A percentile compares a stretch with the other conserved stretches of the same genome.
Evolutionary conservation across 768 basidiomycete genomes (phyloP).

Genomic region (Sarcomyxa edulis): DNA sequence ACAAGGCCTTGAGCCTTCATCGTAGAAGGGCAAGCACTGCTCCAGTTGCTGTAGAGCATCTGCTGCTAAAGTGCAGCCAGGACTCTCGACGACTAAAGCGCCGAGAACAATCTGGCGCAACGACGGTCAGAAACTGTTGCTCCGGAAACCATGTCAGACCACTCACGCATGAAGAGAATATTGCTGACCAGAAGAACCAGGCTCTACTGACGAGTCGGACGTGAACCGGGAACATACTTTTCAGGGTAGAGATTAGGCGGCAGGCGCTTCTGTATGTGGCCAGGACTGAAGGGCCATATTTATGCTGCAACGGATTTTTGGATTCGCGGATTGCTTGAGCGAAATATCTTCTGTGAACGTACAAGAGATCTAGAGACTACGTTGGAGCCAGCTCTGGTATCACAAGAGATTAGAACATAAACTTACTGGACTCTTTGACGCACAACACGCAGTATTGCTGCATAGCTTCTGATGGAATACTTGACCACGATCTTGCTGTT

Average conservation of each 20-base stretch:
- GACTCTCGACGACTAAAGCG: conserved; percentile 39
- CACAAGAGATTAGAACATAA: neutral
- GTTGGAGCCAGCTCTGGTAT: neutral
- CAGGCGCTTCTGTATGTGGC: conserved; percentile 39
- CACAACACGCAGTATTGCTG: conserved; percentile 39
- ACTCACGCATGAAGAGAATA: conserved; percentile 46
- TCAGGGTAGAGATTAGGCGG: conserved; percentile 33
- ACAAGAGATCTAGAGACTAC: conserved; percentile 30
- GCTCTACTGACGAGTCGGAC: conserved; percentile 23
- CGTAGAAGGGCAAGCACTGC: conserved; percentile 31
- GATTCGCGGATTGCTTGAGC: conserved; percentile 38
- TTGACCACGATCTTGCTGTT: conserved; percentile 31
- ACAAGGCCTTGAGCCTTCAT: conserved; percentile 33
- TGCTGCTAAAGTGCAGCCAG: conserved; percentile 34
- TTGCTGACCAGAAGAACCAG: conserved; percentile 50
- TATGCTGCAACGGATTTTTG: conserved; percentile 37
- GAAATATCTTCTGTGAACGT: conserved; percentile 45
- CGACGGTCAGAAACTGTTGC: neutral
- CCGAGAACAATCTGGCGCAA: conserved; percentile 36
- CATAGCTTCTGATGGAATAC: conserved; percentile 30
- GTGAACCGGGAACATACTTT: conserved; percentile 29
- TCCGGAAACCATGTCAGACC: neutral
- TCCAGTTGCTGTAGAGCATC: conserved; percentile 35
- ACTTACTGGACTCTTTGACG: conserved; percentile 42
- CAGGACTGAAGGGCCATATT: conserved; percentile 40